Conservation (phyloP, 1,139 yeast genomes). For the Hyphopichia pseudoburtonii region DNA sequence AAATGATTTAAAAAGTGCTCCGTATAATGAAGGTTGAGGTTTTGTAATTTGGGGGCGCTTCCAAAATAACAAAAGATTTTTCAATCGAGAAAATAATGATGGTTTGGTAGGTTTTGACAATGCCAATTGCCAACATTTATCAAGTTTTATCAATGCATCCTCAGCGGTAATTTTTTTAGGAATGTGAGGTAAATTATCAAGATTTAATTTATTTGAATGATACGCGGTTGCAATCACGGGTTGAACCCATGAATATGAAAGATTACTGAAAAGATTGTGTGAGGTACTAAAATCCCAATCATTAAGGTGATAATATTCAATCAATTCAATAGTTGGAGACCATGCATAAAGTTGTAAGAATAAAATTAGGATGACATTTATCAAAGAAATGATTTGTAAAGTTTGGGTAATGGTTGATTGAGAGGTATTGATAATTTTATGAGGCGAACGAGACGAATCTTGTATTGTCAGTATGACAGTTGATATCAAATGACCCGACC, state of each 20-base stretch:
- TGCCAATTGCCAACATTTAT: conserved; percentile 5
- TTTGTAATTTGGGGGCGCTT: neutral
- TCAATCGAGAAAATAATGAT: neutral
- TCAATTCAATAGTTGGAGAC: conserved; percentile 45
- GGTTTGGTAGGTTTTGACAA: conserved; percentile 2
- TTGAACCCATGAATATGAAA: conserved; percentile 27
- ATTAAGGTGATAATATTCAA: conserved; percentile 35
- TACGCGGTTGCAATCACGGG: conserved; percentile 24
- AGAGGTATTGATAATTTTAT: conserved; percentile 22
- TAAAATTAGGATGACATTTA: conserved; percentile 11
- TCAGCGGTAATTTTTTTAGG: conserved; percentile 6
- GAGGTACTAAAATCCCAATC: conserved; percentile 23
- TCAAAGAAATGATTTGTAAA: conserved; percentile 11
- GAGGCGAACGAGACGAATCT: conserved; percentile 17
- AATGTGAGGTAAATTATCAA: conserved; percentile 20
- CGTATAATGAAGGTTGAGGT: conserved; percentile 18
- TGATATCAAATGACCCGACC: neutral
- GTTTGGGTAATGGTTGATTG: conserved; percentile 8
- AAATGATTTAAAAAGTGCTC: conserved; percentile 13
- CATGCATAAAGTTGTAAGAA: conserved; percentile 27
- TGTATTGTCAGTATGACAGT: neutral
- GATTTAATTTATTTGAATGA: conserved; percentile 18
- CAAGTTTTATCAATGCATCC: conserved; percentile 2
- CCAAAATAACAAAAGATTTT: neutral
- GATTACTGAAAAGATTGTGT: conserved; percentile 16